A percentile compares a stretch with the other conserved stretches of the same genome.
Evolutionary conservation across 768 basidiomycete genomes (phyloP).

Genomic region (Russula olivacea): DNA sequence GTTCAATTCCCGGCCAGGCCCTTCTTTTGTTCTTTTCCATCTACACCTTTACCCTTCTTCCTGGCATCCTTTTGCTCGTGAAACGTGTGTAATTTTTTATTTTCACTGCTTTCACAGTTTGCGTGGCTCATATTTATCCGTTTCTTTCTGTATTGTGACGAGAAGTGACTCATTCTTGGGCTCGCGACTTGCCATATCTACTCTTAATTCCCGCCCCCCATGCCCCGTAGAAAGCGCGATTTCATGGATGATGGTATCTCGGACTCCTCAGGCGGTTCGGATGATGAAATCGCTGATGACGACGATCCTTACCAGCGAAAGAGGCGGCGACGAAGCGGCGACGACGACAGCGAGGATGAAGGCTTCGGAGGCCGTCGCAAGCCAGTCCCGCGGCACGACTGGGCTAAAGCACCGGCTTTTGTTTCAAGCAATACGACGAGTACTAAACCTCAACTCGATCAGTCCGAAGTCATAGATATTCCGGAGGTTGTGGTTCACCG

Average conservation of each 20-base stretch:
- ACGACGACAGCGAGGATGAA: conserved; percentile 60
- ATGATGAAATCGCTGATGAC: conserved; percentile 51
- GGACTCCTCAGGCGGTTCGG: conserved; percentile 57
- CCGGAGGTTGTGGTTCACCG: conserved; percentile 10
- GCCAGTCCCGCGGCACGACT: conserved; percentile 47
- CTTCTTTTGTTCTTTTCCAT: conserved; percentile 19
- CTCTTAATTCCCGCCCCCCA: conserved; percentile 29
- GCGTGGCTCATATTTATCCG: neutral
- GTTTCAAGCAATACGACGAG: conserved; percentile 45
- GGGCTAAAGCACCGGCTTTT: conserved; percentile 75
- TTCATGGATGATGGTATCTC: conserved; percentile 69
- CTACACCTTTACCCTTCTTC: neutral
- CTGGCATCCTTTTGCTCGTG: neutral
- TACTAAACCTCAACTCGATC: conserved; percentile 30
- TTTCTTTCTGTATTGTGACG: neutral
- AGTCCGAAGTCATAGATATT: conserved; percentile 40
- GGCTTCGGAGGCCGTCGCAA: conserved; percentile 29
- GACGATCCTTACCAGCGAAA: conserved; percentile 72
- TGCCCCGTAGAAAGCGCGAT: conserved; percentile 73
- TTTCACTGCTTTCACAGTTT: neutral
- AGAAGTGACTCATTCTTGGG: conserved; percentile 6
- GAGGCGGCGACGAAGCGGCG: conserved; percentile 55
- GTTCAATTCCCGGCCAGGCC: conserved; percentile 85
- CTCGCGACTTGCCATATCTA: neutral
- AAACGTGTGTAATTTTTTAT: neutral